Base-by-base conservation (phyloP, 225 moss, liverwort and hornwort genomes). In the Anthoceros angustus region DNA sequence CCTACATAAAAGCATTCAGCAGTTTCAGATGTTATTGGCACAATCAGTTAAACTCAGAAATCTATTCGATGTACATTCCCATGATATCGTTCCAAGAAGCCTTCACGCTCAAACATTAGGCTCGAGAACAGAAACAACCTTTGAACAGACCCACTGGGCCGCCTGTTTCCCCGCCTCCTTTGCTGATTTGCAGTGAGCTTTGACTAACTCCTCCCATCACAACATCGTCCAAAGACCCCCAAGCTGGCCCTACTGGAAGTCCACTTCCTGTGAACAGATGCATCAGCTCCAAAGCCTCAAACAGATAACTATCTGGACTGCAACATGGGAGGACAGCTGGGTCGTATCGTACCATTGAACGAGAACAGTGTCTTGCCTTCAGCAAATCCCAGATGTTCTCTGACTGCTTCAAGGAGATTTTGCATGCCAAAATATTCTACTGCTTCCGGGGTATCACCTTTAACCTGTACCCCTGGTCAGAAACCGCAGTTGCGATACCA, bases 191-290 rank as follows among this genome's bases (percentile, higher is more conserved):
- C 64, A 95, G 80, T 9, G 86, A 86, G 77, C 95, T 90, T 62
- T 83, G 74, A 70, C 95, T 90, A 23, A 81, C 91, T 66, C 95
- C 95, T 63, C 91, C 95, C 95, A 95, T 95, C 69, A 90, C 95
- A 41, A 88, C 83, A 76, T 95, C 95, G 73, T 95, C 95, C 72
- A 95, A 77, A 14, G 95, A 80, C 12, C 88, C 91, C 95, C 95
- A 95, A 21, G 88, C 86, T 16, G 95, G 86, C 18, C 90, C 91
- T 18, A 62, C 74, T 14, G 95, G 95, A 23, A 76, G 70, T 3
- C 95, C 95, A 38, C 69, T 74, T 9, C 76, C 62, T 72, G 85
- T 2, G 39, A 7, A 6, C 9, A 64, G 15, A 25, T 1, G 18
- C 15, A 38, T 6, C 38, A 9, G 64, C 11, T 55, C 50, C 21